Base-by-base conservation (phyloP, 305 asterid genomes). In the Fraxinus xanthoxyloides region DNA sequence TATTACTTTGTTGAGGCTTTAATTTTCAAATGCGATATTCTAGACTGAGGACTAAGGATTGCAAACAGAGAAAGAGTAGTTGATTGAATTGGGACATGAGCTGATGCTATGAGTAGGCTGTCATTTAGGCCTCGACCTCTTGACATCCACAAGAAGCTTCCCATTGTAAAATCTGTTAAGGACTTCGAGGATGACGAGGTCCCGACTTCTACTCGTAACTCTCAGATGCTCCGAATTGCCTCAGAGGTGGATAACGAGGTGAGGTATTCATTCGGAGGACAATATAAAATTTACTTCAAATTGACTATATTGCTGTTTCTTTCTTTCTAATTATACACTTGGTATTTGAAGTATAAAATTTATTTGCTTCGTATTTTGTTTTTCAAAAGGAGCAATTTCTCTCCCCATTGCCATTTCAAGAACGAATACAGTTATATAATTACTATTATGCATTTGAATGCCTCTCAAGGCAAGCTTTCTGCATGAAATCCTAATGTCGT, bases 101-200 rank as follows among this genome's bases (percentile, higher is more conserved):
- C 85, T 91, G 93, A 88, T 88, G 88, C 86, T 86, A 96, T 96
- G 98, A 96, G 95, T 89, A 93, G 99, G 89, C 92, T 94, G 79
- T 96, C 99, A 75, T 86, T 96, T 86, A 94, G 99, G 94, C 99
- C 99, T 75, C 95, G 99, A 69, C 99, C 98, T 28, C 97, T 96
- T 72, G 99, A 96, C 88, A 87, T 94, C 84, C 92, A 94, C 91
- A 96, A 92, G 97, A 96, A 92, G 92, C 96, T 96, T 74, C 99
- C 98, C 36, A 92, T 96, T 86, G 84, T 96, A 75, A 96, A 96
- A 86, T 93, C 97, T 78, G 79, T 93, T 1, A 96, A 96, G 89
- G 99, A 96, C 28, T 96, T 93, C 70, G 99, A 96, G 88, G 99
- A 96, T 89, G 99, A 96, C 77, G 99, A 97, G 67, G 85, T 84